Evolutionary conservation across 495 filamentous ascomycete genomes (phyloP), one percentile per base, ranked within the genome.

Genomic region (Penicillium cataractarum): DNA sequence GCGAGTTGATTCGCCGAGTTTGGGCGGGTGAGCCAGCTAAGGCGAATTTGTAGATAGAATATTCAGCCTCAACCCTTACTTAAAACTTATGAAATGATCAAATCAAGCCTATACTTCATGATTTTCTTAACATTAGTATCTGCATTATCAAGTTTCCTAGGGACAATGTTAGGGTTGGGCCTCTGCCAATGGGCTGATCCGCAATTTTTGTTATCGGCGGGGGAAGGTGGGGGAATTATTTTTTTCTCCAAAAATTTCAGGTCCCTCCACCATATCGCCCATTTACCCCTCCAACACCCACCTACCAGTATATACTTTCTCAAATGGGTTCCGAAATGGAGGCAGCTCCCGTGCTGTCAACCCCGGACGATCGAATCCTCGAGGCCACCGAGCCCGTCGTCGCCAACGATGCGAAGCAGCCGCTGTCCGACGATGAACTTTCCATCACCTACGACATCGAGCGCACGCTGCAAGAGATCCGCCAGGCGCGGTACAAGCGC

Each of bases 361-460:
- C 95, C 2, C 91, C 93, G 22, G 93, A 92, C 54, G 87, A 88
- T 55, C 84, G 94, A 62, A 82, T 95, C 24, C 88, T 95, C 71
- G 89, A 93, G 32, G 64, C 74, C 35, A 74, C 78, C 10, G 58
- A 69, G 19, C 71, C 77, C 7, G 68, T 74, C 15, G 70, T 78
- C 19, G 61, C 75, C 17, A 61, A 73, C 49, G 65, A 71, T 48
- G 44, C 65, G 15, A 60, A 71, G 13, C 70, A 73, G 21, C 58
- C 58, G 40, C 77, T 86, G 53, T 82, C 86, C 27, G 87, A 95
- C 58, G 86, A 90, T 63, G 91, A 93, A 66, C 80, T 98, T 35
- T 79, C 76, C 65, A 78, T 89, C 22, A 87, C 89, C 33, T 98
- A 98, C 78, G 95, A 99, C 73, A 91, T 98, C 60, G 80, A 89